phyloP scores from a whole-genome alignment of 768 basidiomycete species.

The Mrakia frigida region DNA sequence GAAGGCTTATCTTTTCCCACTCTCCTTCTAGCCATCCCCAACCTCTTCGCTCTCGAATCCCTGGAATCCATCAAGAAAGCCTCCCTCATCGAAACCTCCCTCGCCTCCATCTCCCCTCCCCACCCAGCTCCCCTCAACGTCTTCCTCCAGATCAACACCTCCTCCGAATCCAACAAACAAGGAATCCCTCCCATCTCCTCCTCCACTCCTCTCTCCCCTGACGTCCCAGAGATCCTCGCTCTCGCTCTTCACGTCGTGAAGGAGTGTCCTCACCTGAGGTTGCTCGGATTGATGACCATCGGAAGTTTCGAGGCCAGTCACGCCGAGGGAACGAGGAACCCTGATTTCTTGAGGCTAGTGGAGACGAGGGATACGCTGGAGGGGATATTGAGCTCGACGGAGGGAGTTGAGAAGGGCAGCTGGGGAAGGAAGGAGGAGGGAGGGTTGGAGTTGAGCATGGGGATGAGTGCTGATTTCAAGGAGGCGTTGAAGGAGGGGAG shows the following conservation, averaged over 20 bases:
- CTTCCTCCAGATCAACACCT: conserved; percentile 91
- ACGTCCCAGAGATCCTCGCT: conserved; percentile 51
- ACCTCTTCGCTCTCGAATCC: conserved; percentile 81
- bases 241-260: conserved; percentile 67
- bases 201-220: conserved; percentile 25
- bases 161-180: conserved; percentile 83
- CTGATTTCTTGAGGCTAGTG: conserved; percentile 69
- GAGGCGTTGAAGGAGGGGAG: conserved; percentile 76
- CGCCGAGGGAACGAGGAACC: conserved; percentile 51
- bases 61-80: conserved; percentile 76
- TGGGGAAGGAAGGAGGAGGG: conserved; percentile 55
- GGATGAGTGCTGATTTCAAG: conserved; percentile 94
- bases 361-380: conserved; percentile 60
- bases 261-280: conserved; percentile 65
- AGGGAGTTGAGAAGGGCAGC: conserved; percentile 35
- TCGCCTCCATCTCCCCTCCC: conserved; percentile 40
- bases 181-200: conserved; percentile 61
- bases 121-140: conserved; percentile 69
- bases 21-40: conserved; percentile 63
- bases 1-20: background rate
- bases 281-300: conserved; percentile 95
- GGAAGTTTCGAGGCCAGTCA: conserved; percentile 73
- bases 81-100: conserved; percentile 66
- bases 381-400: conserved; percentile 44
- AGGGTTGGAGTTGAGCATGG: conserved; percentile 59